phyloP scores from a whole-genome alignment of 2,329 filamentous ascomycete genomes.

The Davidsoniella australis region DNA sequence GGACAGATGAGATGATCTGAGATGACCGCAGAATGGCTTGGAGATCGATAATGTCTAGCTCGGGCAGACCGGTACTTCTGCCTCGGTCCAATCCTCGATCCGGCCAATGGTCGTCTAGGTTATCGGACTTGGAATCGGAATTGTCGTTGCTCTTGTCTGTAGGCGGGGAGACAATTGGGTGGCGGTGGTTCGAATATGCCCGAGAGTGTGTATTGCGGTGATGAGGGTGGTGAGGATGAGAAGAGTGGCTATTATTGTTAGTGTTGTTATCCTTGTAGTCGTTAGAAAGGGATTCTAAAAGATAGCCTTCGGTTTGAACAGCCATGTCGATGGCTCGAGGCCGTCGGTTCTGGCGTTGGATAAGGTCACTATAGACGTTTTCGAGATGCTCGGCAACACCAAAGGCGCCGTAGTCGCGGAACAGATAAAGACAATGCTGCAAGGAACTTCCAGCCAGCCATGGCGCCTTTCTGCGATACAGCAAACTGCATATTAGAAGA shows the following conservation, averaged over 20 bases:
- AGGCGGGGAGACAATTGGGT: neutral
- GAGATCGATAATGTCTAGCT: constrained; percentile 69
- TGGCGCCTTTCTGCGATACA: constrained; percentile 46
- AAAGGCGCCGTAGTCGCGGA: constrained; percentile 49
- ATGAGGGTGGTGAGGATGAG: neutral
- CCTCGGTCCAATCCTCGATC: constrained; percentile 22
- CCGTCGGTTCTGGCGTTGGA: constrained; percentile 44
- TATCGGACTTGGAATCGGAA: neutral
- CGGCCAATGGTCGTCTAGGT: constrained; percentile 2
- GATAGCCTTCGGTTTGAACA: constrained; percentile 52
- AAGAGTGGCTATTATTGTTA: neutral
- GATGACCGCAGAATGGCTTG: constrained; percentile 64
- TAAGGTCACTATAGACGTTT: constrained; percentile 47
- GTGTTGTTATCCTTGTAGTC: constrained; percentile 2
- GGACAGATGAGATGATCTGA: constrained; percentile 62
- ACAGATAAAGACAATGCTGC: constrained; percentile 49
- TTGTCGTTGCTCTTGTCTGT: neutral
- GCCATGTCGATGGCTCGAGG: constrained; percentile 42
- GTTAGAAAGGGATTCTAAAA: constrained; percentile 2
- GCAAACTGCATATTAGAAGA: constrained; percentile 56
- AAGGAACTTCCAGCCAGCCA: constrained; percentile 54
- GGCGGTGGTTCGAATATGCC: constrained; percentile 1
- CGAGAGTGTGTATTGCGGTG: constrained; percentile 1
- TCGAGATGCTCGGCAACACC: constrained; percentile 54
- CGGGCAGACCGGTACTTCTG: constrained; percentile 46